A percentile compares a stretch with the other conserved stretches of the same genome.
phyloP scores from a whole-genome alignment of 2,329 filamentous ascomycete genomes.

The Phialemonium atrogriseum region DNA sequence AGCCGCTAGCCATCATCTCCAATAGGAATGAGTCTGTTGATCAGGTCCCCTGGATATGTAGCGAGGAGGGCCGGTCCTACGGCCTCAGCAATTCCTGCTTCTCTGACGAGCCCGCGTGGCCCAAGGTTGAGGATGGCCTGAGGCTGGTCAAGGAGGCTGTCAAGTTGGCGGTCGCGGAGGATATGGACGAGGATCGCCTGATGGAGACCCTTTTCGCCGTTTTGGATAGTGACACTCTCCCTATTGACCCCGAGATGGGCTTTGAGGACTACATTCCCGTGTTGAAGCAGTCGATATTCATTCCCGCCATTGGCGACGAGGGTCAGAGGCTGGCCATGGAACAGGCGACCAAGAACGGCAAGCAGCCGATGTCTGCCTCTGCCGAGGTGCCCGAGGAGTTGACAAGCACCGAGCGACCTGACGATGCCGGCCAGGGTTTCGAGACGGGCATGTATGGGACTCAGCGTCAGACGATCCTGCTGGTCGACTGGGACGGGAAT shows the following conservation, averaged over 20 bases:
- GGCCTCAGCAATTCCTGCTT: constrained; percentile 57
- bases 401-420: constrained; percentile 28
- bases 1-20: constrained; percentile 52
- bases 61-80: constrained; percentile 41
- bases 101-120: constrained; percentile 45
- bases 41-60: constrained; percentile 50
- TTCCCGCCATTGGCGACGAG: constrained; percentile 47
- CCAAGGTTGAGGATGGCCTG: constrained; percentile 49
- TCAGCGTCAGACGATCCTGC: constrained; percentile 53
- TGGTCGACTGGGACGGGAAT: constrained; percentile 56
- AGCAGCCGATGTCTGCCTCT: too few species aligned
- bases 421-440: constrained; percentile 32
- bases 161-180: constrained; percentile 35
- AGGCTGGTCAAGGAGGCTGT: constrained; percentile 34
- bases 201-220: constrained; percentile 43
- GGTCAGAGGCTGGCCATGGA: constrained; percentile 35
- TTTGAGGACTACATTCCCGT: constrained; percentile 45
- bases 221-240: constrained; percentile 50
- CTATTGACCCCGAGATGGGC: constrained; percentile 30
- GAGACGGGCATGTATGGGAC: constrained; percentile 56
- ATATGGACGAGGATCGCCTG: constrained; percentile 41
- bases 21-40: constrained; percentile 46
- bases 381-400: constrained; percentile 25
- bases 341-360: constrained; percentile 26
- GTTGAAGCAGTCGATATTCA: constrained; percentile 53